Conservation (phyloP, 2,329 filamentous ascomycete species). For the Aspergillus fumigatus region DNA sequence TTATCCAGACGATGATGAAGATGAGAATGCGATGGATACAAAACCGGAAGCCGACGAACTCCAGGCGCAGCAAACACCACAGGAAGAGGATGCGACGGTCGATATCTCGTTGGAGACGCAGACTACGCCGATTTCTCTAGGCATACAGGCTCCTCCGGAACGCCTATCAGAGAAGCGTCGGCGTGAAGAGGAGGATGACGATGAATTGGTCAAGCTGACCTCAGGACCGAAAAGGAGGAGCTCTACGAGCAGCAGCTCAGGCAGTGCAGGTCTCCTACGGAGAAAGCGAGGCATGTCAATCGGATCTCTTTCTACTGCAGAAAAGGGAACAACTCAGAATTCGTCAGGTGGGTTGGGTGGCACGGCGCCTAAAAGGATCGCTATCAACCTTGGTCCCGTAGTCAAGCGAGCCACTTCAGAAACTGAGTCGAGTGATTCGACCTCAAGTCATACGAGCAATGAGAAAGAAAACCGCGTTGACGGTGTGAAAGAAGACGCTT, state of each 20-base stretch:
- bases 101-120: slow-evolving; percentile 24
- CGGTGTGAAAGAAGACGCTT: slow-evolving; percentile 18
- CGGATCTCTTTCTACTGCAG: slow-evolving; percentile 20
- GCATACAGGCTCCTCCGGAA: slow-evolving; percentile 56
- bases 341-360: slow-evolving; percentile 11
- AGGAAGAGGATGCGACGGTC: slow-evolving; percentile 14
- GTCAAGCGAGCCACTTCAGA: slow-evolving; percentile 19
- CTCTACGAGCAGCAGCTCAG: slow-evolving; percentile 35
- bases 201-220: slow-evolving; percentile 81
- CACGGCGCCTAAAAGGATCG: slow-evolving; percentile 34
- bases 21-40: slow-evolving; percentile 63
- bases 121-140: slow-evolving; percentile 19
- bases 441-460: slow-evolving; percentile 16
- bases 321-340: slow-evolving; percentile 20
- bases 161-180: slow-evolving; percentile 82
- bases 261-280: slow-evolving; percentile 28
- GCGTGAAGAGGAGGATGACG: slow-evolving; percentile 82
- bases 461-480: slow-evolving; percentile 30
- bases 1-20: slow-evolving; percentile 89
- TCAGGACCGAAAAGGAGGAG: slow-evolving; percentile 44
- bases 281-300: slow-evolving; percentile 31
- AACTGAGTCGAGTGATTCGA: slow-evolving; percentile 11
- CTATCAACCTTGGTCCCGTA: slow-evolving; percentile 35
- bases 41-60: slow-evolving; percentile 28
- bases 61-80: slow-evolving; percentile 13